Conservation (phyloP, 441 rosid species). For the Erodium trifolium region DNA sequence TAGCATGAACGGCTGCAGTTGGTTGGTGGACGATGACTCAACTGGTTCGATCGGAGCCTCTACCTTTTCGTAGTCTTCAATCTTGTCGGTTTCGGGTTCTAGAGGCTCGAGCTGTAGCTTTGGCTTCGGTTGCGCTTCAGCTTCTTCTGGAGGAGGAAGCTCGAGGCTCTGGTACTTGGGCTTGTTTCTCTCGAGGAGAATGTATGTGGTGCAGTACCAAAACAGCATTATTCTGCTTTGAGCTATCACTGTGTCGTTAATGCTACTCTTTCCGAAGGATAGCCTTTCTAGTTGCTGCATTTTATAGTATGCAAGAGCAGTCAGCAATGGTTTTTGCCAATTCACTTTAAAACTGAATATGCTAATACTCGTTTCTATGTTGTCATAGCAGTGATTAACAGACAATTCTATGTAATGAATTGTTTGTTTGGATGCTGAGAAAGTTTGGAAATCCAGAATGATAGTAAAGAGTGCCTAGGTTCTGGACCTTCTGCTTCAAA, state of each 20-base stretch:
- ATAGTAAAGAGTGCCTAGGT: no score
- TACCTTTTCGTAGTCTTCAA: slow-evolving; percentile 21
- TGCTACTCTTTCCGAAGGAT: slow-evolving; percentile 64
- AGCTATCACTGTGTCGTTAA: slow-evolving; percentile 60
- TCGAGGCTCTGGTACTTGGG: slow-evolving; percentile 79
- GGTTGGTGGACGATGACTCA: slow-evolving; percentile 17
- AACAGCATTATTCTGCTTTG: slow-evolving; percentile 71
- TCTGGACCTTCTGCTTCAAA: no score
- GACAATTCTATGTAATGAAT: no score
- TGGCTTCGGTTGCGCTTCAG: slow-evolving; percentile 14
- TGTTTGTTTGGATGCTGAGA: no score
- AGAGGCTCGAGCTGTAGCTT: slow-evolving; percentile 35
- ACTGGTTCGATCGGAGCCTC: slow-evolving; percentile 15
- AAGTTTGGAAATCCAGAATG: no score
- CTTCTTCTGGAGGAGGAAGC: slow-evolving; percentile 27
- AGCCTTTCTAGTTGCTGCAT: slow-evolving; percentile 77
- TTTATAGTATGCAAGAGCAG: neutral
- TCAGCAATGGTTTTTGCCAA: neutral
- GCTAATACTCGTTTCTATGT: neutral
- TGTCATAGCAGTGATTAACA: no score
- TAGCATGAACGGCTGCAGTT: slow-evolving; percentile 58
- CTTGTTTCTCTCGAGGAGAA: slow-evolving; percentile 74
- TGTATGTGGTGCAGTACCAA: slow-evolving; percentile 79
- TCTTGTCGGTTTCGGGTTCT: slow-evolving; percentile 24
- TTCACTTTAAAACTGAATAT: neutral